Conservation (phyloP, 257 asterid genomes). For the Ligustrum vulgare region DNA sequence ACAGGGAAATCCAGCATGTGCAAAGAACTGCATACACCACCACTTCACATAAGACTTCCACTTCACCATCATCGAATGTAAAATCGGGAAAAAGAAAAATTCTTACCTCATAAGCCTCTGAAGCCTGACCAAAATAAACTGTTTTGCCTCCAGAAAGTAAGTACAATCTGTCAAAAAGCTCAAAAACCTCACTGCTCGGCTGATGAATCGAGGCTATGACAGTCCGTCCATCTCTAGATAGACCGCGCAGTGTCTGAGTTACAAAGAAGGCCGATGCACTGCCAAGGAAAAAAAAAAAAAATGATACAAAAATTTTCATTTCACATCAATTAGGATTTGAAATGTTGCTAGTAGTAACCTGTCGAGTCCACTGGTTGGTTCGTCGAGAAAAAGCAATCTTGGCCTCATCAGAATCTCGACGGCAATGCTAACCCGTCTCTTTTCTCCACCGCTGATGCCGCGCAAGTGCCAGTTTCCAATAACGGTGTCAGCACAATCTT, state of each 20-base stretch:
- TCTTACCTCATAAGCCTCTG: conserved; percentile 87
- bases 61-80: not conserved
- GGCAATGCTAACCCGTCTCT: conserved; percentile 91
- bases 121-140: conserved; percentile 88
- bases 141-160: conserved; percentile 90
- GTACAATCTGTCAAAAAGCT: conserved; percentile 82
- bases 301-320: no score
- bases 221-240: conserved; percentile 91
- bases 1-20: conserved; percentile 96
- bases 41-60: conserved; percentile 12
- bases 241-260: conserved; percentile 77
- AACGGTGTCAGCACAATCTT: conserved; percentile 94
- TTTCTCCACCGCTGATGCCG: conserved; percentile 94
- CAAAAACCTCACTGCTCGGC: conserved; percentile 98
- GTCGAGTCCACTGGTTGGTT: conserved; percentile 98
- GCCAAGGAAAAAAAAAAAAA: conserved; percentile 16
- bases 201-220: conserved; percentile 97
- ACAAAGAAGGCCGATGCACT: conserved; percentile 99
- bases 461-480: conserved; percentile 97
- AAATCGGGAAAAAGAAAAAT: not conserved
- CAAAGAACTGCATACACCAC: conserved; percentile 64
- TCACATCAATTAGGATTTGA: not conserved
- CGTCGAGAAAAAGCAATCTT: conserved; percentile 87
- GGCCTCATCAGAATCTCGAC: conserved; percentile 93
- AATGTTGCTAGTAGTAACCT: conserved; percentile 38